Percentiles rank a stretch among this genome's conserved stretches.
These are phyloP conservation scores for Aspergillus nomiae DNA, from an alignment of 2,329 filamentous ascomycete species.

Conservation along the genomic window DNA sequence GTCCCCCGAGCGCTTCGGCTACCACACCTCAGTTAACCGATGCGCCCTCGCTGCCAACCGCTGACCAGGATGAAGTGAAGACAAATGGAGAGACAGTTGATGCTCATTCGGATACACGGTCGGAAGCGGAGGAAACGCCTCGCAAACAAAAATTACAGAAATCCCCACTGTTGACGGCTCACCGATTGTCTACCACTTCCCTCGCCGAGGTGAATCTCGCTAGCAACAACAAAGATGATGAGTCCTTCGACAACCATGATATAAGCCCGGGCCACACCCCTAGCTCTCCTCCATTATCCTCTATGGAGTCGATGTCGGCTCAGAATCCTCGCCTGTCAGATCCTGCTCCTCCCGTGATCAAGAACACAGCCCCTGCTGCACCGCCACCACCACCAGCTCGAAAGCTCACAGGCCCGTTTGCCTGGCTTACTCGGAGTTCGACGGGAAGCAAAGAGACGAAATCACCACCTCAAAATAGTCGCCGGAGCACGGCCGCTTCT, in stretches of 20 bases:
- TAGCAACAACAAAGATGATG: conserved; percentile 57
- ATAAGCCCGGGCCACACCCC: conserved; percentile 28
- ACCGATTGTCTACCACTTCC: conserved; percentile 58
- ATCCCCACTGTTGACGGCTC: conserved; percentile 55
- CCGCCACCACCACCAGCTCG: conserved; percentile 51
- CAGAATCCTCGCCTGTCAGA: conserved; percentile 45
- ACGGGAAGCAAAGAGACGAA: conserved; percentile 57
- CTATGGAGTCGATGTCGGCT: conserved; percentile 34
- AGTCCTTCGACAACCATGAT: conserved; percentile 29
- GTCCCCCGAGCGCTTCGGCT: conserved; percentile 42
- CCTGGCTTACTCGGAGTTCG: conserved; percentile 75
- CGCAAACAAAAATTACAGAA: conserved; percentile 45
- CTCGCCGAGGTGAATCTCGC: conserved; percentile 68
- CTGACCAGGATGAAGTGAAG: conserved; percentile 26
- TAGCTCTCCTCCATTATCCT: conserved; percentile 31
- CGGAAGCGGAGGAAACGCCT: conserved; percentile 36
- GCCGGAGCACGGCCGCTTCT: conserved; percentile 78
- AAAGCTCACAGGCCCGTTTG: conserved; percentile 85
- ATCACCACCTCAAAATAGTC: conserved; percentile 51
- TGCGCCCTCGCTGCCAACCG: conserved; percentile 31
- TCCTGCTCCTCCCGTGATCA: conserved; percentile 59
- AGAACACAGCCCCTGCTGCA: conserved; percentile 40
- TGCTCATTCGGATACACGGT: conserved; percentile 27
- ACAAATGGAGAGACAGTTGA: conserved; percentile 26
- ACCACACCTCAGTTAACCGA: conserved; percentile 41